These are phyloP conservation scores for Hibiscus tridactylites DNA, from an alignment of 345 rosid genomes.

Conservation along the genomic window DNA sequence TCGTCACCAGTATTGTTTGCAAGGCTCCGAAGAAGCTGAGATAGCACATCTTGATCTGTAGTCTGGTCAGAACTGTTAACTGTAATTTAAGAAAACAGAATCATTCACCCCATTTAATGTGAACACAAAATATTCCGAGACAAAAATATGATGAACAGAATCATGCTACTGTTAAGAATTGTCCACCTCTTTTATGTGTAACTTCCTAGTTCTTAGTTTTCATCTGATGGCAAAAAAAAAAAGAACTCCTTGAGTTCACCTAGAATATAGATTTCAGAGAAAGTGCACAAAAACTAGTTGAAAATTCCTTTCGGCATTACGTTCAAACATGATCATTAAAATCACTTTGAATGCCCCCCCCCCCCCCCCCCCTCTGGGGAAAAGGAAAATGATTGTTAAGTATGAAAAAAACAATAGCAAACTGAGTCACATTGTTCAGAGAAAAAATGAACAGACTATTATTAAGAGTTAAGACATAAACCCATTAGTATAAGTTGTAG, in stretches of 20 bases:
- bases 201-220: background rate
- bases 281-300: background rate
- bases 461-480: background rate
- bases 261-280: background rate
- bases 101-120: background rate
- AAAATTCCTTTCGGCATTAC: background rate
- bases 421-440: background rate
- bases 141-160: background rate
- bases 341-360: background rate
- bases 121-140: background rate
- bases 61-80: conserved; percentile 60
- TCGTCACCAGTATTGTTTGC: conserved; percentile 47
- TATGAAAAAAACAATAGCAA: background rate
- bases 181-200: background rate
- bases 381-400: background rate
- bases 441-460: background rate
- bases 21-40: conserved; percentile 82
- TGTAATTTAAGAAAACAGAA: conserved; percentile 31
- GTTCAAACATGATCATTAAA: background rate
- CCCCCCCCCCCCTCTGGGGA: too few species aligned
- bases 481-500: background rate
- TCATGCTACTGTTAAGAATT: background rate
- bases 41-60: conserved; percentile 67
- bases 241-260: background rate
- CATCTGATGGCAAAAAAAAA: background rate